Evolutionary conservation across 257 asterid species (phyloP).

Genomic region (Prunella vulgaris): DNA sequence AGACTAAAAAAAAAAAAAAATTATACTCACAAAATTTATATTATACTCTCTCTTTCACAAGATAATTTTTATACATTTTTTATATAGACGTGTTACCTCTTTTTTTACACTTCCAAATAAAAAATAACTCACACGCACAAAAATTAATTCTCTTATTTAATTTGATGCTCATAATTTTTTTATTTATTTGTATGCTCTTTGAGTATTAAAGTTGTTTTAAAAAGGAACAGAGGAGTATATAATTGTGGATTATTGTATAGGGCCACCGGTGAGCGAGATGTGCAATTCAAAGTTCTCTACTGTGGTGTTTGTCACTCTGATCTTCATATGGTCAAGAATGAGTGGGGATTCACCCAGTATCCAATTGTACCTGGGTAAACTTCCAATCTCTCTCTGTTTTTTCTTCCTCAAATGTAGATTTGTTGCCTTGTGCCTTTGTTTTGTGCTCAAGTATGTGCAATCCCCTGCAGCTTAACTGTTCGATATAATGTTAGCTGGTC

Average conservation of each 20-base stretch:
- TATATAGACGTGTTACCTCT: too few species aligned
- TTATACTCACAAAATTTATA: too few species aligned
- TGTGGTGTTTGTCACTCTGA: constrained; percentile 58
- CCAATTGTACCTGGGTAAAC: constrained; percentile 53
- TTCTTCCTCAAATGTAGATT: neutral
- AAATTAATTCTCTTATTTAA: too few species aligned
- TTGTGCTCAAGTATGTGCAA: neutral
- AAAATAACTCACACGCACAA: too few species aligned
- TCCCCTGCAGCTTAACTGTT: neutral
- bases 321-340: constrained; percentile 44
- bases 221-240: neutral
- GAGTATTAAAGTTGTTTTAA: too few species aligned
- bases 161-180: too few species aligned
- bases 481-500: neutral
- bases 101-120: too few species aligned
- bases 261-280: constrained; percentile 38
- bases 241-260: constrained; percentile 17
- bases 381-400: neutral
- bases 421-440: neutral
- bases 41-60: too few species aligned
- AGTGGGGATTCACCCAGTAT: constrained; percentile 41
- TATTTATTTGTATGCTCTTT: too few species aligned
- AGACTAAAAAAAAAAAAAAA: too few species aligned
- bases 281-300: constrained; percentile 46
- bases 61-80: too few species aligned